Conservation (phyloP, 768 basidiomycete species). For the Naganishia vishniacii region DNA sequence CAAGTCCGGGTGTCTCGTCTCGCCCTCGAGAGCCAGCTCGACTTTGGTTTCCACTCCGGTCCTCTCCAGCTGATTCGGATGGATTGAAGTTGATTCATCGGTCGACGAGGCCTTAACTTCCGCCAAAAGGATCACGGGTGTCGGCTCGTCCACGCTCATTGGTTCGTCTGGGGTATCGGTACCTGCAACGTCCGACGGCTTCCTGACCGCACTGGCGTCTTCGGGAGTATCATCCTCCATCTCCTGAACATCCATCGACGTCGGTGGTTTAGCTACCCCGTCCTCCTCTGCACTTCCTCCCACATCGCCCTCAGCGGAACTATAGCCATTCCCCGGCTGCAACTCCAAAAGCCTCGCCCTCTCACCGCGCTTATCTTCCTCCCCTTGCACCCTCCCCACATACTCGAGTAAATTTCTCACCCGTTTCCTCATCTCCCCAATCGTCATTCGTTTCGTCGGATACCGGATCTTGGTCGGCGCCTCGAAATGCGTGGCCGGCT, state of each 20-base stretch:
- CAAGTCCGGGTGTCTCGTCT: too few species aligned
- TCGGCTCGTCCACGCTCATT: not conserved
- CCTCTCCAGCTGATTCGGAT: not conserved
- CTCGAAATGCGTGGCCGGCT: slow-evolving; percentile 38
- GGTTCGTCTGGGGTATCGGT: not conserved
- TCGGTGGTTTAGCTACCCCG: too few species aligned
- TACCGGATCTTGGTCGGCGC: slow-evolving; percentile 68
- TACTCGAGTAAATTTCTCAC: slow-evolving; percentile 84
- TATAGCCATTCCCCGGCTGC: too few species aligned
- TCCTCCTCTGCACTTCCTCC: too few species aligned
- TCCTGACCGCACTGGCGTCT: too few species aligned
- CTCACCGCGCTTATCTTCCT: slow-evolving; percentile 39
- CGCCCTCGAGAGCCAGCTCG: too few species aligned
- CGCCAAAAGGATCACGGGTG: not conserved
- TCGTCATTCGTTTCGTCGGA: slow-evolving; percentile 88
- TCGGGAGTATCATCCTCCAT: too few species aligned
- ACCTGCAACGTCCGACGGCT: too few species aligned
- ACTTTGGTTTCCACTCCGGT: not conserved
- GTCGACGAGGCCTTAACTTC: not conserved
- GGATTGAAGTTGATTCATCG: not conserved
- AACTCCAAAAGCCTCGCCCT: slow-evolving; percentile 41
- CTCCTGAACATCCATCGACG: too few species aligned
- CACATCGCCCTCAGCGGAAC: too few species aligned
- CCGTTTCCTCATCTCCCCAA: slow-evolving; percentile 96
- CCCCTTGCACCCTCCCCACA: slow-evolving; percentile 65